Evolutionary conservation across 164 flowering plant species (phyloP), one percentile per base, ranked within the genome.

Genomic region (Santalum album): DNA sequence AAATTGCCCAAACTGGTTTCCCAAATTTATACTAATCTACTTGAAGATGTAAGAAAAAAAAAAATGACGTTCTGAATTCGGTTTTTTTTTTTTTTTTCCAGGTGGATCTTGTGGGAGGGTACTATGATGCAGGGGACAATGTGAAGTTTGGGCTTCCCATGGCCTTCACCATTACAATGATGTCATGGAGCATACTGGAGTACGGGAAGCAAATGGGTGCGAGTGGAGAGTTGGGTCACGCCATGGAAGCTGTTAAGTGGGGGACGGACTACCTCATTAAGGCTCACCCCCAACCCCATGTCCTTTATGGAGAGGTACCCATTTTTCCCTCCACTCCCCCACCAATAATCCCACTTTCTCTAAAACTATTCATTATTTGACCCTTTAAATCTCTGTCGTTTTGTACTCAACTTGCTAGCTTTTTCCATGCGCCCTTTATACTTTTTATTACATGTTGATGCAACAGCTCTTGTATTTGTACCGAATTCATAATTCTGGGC

Each of bases 41-140:
- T n/a, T n/a, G n/a, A n/a, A n/a, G n/a, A n/a, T n/a, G n/a, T n/a
- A n/a, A n/a, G n/a, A n/a, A n/a, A n/a, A n/a, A n/a, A n/a, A n/a
- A n/a, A n/a, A n/a, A n/a, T n/a, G 9, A 29, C 9, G 34, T 29
- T 29, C 34, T 46, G 25, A 46, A 46, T 46, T n/a, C 2, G 25
- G 25, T 23, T 11, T 46, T 11, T 6, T 25, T 50, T 25, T 25
- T 18, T 25, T 12, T 16, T 29, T 29, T 12, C 3, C 65, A 90
- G 97, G 89, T 87, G 77, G 83, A 90, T 79, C 79, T 90, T 25
- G 91, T 85, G 0, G 97, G 97, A 74, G 97, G 97, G 2, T 90
- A 90, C 73, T 80, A 90, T 58, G 97, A 90, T 62, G 96, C 97
- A 24, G 97, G 97, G 38, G 97, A 90, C 78, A 87, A 90, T 74